Percentiles rank a stretch among this genome's conserved stretches.
phyloP scores from a whole-genome alignment of 2,329 filamentous ascomycete species.

The Chaetomium globosum region DNA sequence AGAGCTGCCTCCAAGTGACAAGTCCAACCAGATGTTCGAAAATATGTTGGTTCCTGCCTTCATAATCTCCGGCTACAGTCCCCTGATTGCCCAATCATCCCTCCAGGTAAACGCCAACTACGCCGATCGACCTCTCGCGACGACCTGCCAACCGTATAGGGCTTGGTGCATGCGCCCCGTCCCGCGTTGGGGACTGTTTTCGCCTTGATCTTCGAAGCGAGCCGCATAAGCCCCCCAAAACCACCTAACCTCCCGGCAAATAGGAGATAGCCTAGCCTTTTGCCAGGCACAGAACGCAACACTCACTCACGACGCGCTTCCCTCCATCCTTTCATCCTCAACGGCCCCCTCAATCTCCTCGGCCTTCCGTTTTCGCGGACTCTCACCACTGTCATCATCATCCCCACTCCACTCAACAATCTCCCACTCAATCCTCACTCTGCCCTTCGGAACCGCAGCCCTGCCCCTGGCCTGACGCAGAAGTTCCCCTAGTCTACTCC shows the following conservation, averaged over 20 bases:
- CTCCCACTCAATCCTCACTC: conserved; percentile 77
- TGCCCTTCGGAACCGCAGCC: conserved; percentile 58
- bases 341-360: conserved; percentile 45
- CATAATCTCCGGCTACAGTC: not conserved
- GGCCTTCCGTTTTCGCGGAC: conserved; percentile 55
- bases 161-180: not conserved
- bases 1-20: not conserved
- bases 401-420: conserved; percentile 71
- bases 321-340: conserved; percentile 27
- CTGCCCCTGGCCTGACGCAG: conserved; percentile 61
- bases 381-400: conserved; percentile 41
- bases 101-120: not conserved
- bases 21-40: not conserved
- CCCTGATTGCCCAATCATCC: not conserved
- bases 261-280: not conserved
- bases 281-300: too few species aligned
- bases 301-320: conserved; percentile 14
- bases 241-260: not conserved
- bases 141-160: not conserved
- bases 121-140: not conserved
- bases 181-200: not conserved
- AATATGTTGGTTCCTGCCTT: not conserved
- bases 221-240: not conserved
- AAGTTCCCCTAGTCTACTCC: conserved; percentile 69
- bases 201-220: not conserved